Percentiles rank a stretch among this genome's conserved stretches.
Evolutionary conservation across 768 basidiomycete species (phyloP).

Genomic region (Suillus fuscotomentosus): DNA sequence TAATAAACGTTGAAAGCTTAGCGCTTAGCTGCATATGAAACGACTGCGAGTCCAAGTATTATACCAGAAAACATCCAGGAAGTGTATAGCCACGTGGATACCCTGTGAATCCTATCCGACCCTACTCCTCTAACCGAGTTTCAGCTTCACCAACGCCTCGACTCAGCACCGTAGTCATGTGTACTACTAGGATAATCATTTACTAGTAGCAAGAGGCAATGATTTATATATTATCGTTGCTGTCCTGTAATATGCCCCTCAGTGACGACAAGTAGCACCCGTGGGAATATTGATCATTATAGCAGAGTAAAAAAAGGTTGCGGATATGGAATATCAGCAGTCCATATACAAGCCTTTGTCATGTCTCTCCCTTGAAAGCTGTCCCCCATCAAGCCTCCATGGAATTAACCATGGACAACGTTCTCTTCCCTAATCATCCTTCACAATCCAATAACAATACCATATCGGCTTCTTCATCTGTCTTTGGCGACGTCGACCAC

Average conservation of each 20-base stretch:
- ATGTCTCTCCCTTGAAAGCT: conserved; percentile 33
- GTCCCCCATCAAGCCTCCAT: conserved; percentile 26
- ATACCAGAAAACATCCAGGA: too few relatives aligned
- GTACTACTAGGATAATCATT: too few relatives aligned
- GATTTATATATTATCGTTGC: background rate
- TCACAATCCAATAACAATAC: conserved; percentile 12
- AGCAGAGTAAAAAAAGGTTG: conserved; percentile 33
- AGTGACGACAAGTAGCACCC: conserved; percentile 16
- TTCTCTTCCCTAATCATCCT: conserved; percentile 14
- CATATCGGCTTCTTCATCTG: conserved; percentile 13
- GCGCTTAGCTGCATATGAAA: too few relatives aligned
- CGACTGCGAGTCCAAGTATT: too few relatives aligned
- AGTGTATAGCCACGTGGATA: conserved; percentile 6
- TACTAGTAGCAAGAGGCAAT: background rate
- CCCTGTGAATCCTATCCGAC: background rate
- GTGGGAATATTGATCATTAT: conserved; percentile 31
- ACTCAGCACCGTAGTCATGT: too few relatives aligned
- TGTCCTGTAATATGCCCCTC: conserved; percentile 2
- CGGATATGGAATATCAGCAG: conserved; percentile 39
- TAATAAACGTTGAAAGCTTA: too few relatives aligned
- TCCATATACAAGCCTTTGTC: conserved; percentile 40
- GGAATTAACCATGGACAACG: conserved; percentile 25
- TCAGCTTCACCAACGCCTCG: background rate
- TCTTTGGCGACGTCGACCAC: background rate
- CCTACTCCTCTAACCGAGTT: background rate